Conservation (phyloP, 345 rosid genomes). For the Toxicodendron radicans region DNA sequence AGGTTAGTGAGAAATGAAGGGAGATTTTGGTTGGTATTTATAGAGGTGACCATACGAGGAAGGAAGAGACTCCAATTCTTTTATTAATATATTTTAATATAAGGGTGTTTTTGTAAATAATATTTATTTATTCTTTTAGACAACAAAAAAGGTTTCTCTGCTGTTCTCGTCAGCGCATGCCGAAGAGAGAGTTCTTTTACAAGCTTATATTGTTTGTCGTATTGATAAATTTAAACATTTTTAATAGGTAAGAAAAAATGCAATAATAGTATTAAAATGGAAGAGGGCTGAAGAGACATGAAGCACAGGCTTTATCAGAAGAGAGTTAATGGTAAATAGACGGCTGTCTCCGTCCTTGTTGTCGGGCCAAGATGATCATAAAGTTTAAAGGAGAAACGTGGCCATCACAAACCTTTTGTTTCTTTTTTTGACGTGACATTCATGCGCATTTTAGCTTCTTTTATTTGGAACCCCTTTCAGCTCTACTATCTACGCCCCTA, state of each 20-base stretch:
- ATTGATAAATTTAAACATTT: too few relatives aligned
- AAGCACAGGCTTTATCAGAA: constrained; percentile 41
- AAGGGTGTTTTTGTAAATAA: constrained; percentile 10
- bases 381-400: constrained; percentile 17
- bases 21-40: constrained; percentile 40
- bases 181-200: neutral
- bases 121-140: neutral
- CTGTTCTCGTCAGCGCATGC: constrained; percentile 14
- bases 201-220: neutral
- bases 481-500: neutral
- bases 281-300: constrained; percentile 18
- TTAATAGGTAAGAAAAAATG: neutral
- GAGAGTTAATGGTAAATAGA: constrained; percentile 45
- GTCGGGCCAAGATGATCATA: constrained; percentile 39
- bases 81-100: neutral
- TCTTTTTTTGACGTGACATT: constrained; percentile 26
- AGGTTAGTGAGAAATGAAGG: constrained; percentile 21
- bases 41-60: constrained; percentile 26
- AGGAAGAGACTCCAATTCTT: neutral
- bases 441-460: constrained; percentile 16
- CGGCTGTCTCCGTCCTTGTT: constrained; percentile 64
- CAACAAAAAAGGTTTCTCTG: neutral
- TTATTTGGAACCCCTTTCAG: neutral
- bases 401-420: constrained; percentile 22
- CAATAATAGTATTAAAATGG: too few relatives aligned